These are phyloP conservation scores for Pseudocercospora macadamiae DNA, from an alignment of 2,329 filamentous ascomycete species.

Conservation along the genomic window DNA sequence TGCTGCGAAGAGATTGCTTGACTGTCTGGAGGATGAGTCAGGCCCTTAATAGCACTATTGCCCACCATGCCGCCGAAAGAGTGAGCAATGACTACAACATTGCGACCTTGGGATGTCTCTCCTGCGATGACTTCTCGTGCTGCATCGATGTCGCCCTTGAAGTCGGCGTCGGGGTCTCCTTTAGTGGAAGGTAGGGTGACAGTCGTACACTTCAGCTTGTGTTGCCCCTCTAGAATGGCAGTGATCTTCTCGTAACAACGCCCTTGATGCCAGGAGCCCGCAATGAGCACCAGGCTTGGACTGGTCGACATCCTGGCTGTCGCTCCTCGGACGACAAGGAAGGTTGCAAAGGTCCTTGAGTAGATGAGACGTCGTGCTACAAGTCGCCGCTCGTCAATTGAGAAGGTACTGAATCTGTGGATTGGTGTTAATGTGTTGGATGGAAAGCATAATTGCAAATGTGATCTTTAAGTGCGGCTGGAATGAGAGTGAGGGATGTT, in stretches of 20 bases:
- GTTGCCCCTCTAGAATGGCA: background rate
- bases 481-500: too few species aligned
- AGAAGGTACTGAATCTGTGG: too few species aligned
- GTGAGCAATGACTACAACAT: conserved; percentile 18
- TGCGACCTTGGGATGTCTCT: conserved; percentile 6
- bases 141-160: conserved; percentile 20
- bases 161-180: conserved; percentile 13
- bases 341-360: too few species aligned
- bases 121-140: conserved; percentile 7
- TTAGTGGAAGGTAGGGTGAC: conserved; percentile 18
- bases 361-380: too few species aligned
- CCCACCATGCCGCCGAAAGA: conserved; percentile 22
- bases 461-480: too few species aligned
- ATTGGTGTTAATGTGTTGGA: too few species aligned
- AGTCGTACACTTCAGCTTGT: conserved; percentile 12
- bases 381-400: too few species aligned
- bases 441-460: too few species aligned
- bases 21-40: conserved; percentile 4
- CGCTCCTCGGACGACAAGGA: too few species aligned
- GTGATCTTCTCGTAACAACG: conserved; percentile 14
- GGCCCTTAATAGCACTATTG: conserved; percentile 19
- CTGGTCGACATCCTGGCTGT: background rate
- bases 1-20: too few species aligned
- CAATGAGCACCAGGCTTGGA: too few species aligned
- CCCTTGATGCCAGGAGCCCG: too few species aligned